Evolutionary conservation across 495 filamentous ascomycete species (phyloP).

Genomic region (Aspergillus cavernicola): DNA sequence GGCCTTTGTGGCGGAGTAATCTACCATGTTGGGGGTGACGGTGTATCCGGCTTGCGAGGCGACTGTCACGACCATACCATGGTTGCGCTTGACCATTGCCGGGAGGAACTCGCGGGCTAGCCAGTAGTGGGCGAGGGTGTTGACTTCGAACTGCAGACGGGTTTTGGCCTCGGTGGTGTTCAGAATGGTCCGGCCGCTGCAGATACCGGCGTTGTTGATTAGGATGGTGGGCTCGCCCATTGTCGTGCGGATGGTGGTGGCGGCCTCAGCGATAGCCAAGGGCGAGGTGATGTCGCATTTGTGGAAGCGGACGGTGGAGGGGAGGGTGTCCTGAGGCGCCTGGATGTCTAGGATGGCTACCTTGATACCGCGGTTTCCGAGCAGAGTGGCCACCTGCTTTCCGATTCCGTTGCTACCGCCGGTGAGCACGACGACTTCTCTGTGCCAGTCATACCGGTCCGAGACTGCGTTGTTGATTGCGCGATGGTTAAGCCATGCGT

Average conservation of each 20-base stretch:
- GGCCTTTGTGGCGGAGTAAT: slow-evolving; percentile 66
- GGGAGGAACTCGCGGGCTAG: slow-evolving; percentile 65
- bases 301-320: slow-evolving; percentile 55
- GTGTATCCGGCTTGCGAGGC: slow-evolving; percentile 60
- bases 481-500: slow-evolving; percentile 46
- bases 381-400: slow-evolving; percentile 52
- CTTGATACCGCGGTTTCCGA: slow-evolving; percentile 56
- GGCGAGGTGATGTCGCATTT: slow-evolving; percentile 61
- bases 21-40: slow-evolving; percentile 60
- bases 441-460: slow-evolving; percentile 64
- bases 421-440: slow-evolving; percentile 68
- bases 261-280: slow-evolving; percentile 42
- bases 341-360: slow-evolving; percentile 70
- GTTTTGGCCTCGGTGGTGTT: slow-evolving; percentile 52
- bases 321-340: slow-evolving; percentile 50
- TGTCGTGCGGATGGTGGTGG: slow-evolving; percentile 45
- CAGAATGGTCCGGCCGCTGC: slow-evolving; percentile 58
- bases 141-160: slow-evolving; percentile 67
- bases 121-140: slow-evolving; percentile 65
- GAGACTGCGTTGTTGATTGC: slow-evolving; percentile 58
- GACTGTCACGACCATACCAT: slow-evolving; percentile 73
- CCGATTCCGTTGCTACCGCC: slow-evolving; percentile 71
- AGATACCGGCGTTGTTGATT: slow-evolving; percentile 73
- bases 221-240: slow-evolving; percentile 66
- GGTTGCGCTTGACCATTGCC: slow-evolving; percentile 56